phyloP scores from a whole-genome alignment of 495 filamentous ascomycete genomes.

The Lepidopterella palustris region DNA sequence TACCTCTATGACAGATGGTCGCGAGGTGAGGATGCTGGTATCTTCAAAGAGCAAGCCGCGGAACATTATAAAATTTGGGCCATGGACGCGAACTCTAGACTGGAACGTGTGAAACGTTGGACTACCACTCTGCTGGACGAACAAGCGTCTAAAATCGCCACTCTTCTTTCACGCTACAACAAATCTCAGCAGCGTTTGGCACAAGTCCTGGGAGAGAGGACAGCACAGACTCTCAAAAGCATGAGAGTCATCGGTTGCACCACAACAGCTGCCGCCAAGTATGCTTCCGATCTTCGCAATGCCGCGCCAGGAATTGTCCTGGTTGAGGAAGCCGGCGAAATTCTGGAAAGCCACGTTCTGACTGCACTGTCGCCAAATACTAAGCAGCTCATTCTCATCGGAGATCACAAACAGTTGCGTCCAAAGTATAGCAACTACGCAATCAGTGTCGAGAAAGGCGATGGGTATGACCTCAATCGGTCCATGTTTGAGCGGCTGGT shows the following conservation, averaged over 20 bases:
- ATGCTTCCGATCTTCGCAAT: conserved; percentile 45
- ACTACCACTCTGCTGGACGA: no score
- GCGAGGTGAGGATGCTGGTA: conserved; percentile 42
- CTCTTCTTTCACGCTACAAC: no score
- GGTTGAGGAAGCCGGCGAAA: conserved; percentile 76
- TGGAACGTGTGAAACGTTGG: not conserved
- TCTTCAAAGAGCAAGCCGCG: conserved; percentile 24
- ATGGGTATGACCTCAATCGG: conserved; percentile 56
- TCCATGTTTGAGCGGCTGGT: conserved; percentile 60
- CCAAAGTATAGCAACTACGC: conserved; percentile 62
- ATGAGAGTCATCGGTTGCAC: conserved; percentile 74
- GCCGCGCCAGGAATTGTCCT: conserved; percentile 52
- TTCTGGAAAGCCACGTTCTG: conserved; percentile 65
- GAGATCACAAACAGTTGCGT: conserved; percentile 71
- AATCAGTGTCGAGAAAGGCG: conserved; percentile 53
- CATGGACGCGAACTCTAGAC: not conserved
- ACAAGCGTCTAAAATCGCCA: no score
- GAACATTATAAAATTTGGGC: conserved; percentile 20
- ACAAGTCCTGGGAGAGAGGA: no score
- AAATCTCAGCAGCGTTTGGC: no score
- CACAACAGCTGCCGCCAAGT: conserved; percentile 66
- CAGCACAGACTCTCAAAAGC: no score
- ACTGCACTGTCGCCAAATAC: conserved; percentile 53
- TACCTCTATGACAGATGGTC: conserved; percentile 56
- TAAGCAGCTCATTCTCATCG: conserved; percentile 66